Conservation (phyloP, 2,329 filamentous ascomycete genomes). For the Penicillium italicum region DNA sequence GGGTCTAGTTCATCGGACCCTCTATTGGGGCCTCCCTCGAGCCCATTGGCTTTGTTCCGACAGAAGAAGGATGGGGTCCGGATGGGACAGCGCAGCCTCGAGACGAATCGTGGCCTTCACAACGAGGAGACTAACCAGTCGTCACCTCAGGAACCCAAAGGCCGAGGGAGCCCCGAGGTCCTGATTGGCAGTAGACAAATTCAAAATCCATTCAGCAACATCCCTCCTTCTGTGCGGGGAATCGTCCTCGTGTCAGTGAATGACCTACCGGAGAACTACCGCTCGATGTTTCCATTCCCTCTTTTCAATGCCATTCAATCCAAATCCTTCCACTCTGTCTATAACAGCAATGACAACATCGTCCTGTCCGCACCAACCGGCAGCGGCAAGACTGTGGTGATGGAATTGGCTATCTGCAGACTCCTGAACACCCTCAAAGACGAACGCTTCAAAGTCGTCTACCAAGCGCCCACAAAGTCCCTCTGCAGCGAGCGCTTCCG, state of each 20-base stretch:
- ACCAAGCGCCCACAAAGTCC: constrained; percentile 80
- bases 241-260: constrained; percentile 58
- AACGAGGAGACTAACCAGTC: not conserved
- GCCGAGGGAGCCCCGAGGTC: not conserved
- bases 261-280: constrained; percentile 65
- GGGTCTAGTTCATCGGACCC: constrained; percentile 30
- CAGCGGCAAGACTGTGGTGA: constrained; percentile 76
- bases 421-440: constrained; percentile 56
- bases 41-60: constrained; percentile 31
- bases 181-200: not conserved
- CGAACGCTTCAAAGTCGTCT: constrained; percentile 73
- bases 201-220: constrained; percentile 23
- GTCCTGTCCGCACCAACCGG: constrained; percentile 79
- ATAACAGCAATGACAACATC: constrained; percentile 67
- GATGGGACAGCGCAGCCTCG: constrained; percentile 3
- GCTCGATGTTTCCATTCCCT: constrained; percentile 66
- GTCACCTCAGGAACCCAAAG: not conserved
- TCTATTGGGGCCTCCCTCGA: constrained; percentile 26
- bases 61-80: not conserved
- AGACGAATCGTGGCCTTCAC: not conserved
- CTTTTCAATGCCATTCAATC: constrained; percentile 82
- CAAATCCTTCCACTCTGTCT: constrained; percentile 67
- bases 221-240: constrained; percentile 49
- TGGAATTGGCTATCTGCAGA: constrained; percentile 78
- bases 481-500: constrained; percentile 71